Base-by-base conservation (phyloP, 345 rosid genomes). In the Citrus sinensis region DNA sequence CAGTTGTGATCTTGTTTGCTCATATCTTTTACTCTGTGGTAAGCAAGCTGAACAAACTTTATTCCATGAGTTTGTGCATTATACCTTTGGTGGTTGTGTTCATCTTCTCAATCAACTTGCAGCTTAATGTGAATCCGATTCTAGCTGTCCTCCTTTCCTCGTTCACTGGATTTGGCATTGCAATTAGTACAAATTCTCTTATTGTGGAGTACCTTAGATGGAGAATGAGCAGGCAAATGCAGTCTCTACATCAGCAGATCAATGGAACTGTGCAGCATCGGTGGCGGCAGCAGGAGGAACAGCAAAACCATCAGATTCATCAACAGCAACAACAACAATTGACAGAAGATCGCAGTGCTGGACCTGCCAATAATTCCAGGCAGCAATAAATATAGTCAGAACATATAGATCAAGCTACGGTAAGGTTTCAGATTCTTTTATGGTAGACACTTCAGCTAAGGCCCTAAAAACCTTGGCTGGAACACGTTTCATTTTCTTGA, bases 21-120 rank as follows among this genome's bases (percentile, higher is more conserved):
- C 93, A 90, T 75, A 83, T 90, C 64, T 90, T 90, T 74, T 90
- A 90, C 73, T 68, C 87, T 27, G 51, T 88, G 62, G 93, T 88
- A 81, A 89, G 79, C 67, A 60, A 55, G 88, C 62, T 11, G 40
- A 75, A 49, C 56, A 61, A 37, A 40, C 55, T 27, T 51, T 70
- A 61, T 51, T 70, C 34, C 19, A n/a, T 62, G 49, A 17, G 19
- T 67, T 55, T 29, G 32, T 55, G 37, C 4, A 17, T 7, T 71
- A 1, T 65, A 19, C 59, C 34, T 63, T 46, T 14, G 29, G 27
- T 30, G 62, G 62, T 54, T 16, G 30, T 39, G 37, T 68, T 61
- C 67, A 55, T 54, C 66, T 32, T 40, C 62, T 71, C 40, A 71
- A 17, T n/a, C 60, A 64, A 60, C 24, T 22, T 64, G 79, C 85